Evolutionary conservation across 176 grass and related monocot genomes (phyloP), one percentile per base, ranked within the genome.

Genomic region (Zoysia japonica): DNA sequence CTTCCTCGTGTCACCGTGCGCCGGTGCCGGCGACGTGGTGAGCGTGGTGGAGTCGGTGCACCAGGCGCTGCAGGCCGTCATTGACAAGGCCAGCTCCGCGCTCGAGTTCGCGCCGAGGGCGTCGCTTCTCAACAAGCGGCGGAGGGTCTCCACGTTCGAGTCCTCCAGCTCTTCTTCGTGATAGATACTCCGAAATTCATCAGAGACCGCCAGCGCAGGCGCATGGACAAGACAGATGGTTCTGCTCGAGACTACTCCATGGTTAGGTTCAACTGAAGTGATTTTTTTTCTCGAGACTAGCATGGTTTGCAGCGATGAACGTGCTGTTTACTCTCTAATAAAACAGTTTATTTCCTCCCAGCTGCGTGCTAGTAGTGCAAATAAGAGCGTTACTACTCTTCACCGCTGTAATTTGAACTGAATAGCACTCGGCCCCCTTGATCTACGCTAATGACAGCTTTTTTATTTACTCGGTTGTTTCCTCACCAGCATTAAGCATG

Each of bases 101-200:
- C 68, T 86, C 1, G 92, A 91, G 14, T 91, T 93, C 79, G 60
- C 88, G 64, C 92, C 90, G 0, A 82, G 90, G 72, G 42, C 65
- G 3, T 87, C 88, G 14, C 85, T 94, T 11, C 78, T 91, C 40
- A 89, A 40, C 85, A 99, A 99, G 47, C 88, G 90, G 15, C 78
- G 78, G 45, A 86, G 86, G 80, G 69, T 91, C 75, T 84, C 80
- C 0, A 70, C 79, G 6, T 93, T 91, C 57, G 90, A 93, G 45
- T 96, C 82, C 44, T 99, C 96, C 0, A 89, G 79, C 59, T 99
- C 88, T 7, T 99, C 92, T 51, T 95, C 86, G 15, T 93, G 79
- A 97, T 35, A 11, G 1, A 66, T 28, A 28, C 28, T 28, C 28
- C 28, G 28, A 28, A 28, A 28, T 13, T 53, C 37, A 62, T 37